Conservation (phyloP, 106 monocot species). For the Chionographis japonica region DNA sequence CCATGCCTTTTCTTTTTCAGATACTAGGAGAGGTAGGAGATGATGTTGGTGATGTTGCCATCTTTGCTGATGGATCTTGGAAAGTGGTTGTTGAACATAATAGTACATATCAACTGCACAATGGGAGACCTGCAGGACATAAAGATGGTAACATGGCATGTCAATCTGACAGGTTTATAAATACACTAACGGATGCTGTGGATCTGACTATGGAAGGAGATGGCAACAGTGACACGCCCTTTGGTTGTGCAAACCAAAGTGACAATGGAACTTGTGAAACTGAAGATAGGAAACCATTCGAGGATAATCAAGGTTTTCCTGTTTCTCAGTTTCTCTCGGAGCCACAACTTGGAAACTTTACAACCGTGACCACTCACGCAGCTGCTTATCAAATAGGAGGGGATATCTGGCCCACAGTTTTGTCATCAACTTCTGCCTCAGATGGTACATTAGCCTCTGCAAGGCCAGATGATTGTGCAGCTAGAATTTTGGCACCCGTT, state of each 20-base stretch:
- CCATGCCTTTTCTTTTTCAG: constrained; percentile 14
- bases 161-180: constrained; percentile 5
- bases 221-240: background rate
- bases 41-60: constrained; percentile 38
- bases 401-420: constrained; percentile 5
- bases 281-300: constrained; percentile 53
- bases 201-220: constrained; percentile 60
- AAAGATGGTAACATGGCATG: constrained; percentile 16
- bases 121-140: constrained; percentile 1
- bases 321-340: constrained; percentile 10
- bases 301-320: constrained; percentile 11
- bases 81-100: constrained; percentile 17
- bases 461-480: background rate
- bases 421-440: constrained; percentile 3
- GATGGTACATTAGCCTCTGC: background rate
- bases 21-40: constrained; percentile 47
- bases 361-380: constrained; percentile 3
- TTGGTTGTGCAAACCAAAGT: background rate
- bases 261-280: constrained; percentile 12
- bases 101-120: constrained; percentile 7
- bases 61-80: constrained; percentile 61
- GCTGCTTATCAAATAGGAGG: background rate
- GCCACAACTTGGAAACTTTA: constrained; percentile 2
- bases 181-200: constrained; percentile 15
- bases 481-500: background rate